Evolutionary conservation across 106 monocot species (phyloP).

Genomic region (Posidonia australis): DNA sequence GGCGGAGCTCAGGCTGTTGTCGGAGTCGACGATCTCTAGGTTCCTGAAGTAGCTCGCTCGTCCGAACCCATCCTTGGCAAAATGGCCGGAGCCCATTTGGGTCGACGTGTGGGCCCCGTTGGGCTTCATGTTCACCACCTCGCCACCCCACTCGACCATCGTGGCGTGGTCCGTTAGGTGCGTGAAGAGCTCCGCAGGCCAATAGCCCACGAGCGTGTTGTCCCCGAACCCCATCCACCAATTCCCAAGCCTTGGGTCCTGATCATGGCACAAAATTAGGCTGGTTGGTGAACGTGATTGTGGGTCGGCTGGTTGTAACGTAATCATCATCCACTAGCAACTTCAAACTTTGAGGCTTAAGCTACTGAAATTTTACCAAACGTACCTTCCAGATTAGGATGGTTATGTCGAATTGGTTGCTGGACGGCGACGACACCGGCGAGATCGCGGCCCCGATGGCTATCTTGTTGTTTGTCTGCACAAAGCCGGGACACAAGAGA

Average conservation of each 20-base stretch:
- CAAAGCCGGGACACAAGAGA: conserved; percentile 53
- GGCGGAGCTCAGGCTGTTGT: conserved; percentile 66
- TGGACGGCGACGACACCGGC: conserved; percentile 35
- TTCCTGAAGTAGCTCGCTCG: conserved; percentile 81
- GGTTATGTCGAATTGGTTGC: conserved; percentile 51
- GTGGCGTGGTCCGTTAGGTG: conserved; percentile 79
- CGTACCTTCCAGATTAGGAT: conserved; percentile 71
- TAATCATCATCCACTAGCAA: no score
- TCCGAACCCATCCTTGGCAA: conserved; percentile 65
- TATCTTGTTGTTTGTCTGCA: conserved; percentile 65
- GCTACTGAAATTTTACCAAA: no score
- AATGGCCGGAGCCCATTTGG: conserved; percentile 91
- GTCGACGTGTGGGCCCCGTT: conserved; percentile 70
- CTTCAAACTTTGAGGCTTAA: no score
- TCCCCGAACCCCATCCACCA: conserved; percentile 98
- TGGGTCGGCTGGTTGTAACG: no score
- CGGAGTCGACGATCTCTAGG: conserved; percentile 73
- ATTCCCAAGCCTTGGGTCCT: conserved; percentile 86
- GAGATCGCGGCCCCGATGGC: conserved; percentile 72
- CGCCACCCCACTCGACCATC: conserved; percentile 97
- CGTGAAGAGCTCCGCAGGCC: conserved; percentile 96
- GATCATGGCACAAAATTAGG: not conserved
- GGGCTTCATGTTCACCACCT: conserved; percentile 71
- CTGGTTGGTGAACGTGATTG: no score
- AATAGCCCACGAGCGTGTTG: conserved; percentile 70